A percentile compares a stretch with the other conserved stretches of the same genome.
Conservation (phyloP, 345 rosid species). For the Populus alba region DNA sequence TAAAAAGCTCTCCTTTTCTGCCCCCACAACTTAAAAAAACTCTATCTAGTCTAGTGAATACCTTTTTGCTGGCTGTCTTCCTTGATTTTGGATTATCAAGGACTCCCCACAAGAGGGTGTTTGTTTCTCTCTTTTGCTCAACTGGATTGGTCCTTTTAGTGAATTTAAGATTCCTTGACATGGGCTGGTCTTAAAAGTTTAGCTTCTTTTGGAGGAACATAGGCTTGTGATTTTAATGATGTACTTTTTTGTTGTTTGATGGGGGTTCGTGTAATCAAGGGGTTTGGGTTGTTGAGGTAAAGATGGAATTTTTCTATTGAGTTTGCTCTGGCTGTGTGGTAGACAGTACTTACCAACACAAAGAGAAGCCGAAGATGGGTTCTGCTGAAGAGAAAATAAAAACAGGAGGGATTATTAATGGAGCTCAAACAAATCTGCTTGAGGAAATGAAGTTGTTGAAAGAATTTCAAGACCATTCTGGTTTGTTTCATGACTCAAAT, state of each 20-base stretch:
- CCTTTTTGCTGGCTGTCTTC: constrained; percentile 59
- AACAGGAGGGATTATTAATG: constrained; percentile 37
- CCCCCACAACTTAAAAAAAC: constrained; percentile 48
- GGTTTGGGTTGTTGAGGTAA: constrained; percentile 18
- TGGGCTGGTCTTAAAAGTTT: constrained; percentile 9
- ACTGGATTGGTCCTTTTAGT: constrained; percentile 26
- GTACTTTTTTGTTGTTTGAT: background rate
- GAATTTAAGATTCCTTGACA: constrained; percentile 37
- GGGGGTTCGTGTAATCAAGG: background rate
- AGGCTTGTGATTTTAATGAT: background rate
- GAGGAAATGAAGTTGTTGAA: constrained; percentile 92
- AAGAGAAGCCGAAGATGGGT: constrained; percentile 34
- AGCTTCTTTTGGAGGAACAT: constrained; percentile 1
- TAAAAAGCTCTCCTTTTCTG: constrained; percentile 16
- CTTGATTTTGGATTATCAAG: constrained; percentile 46
- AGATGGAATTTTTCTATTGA: constrained; percentile 11
- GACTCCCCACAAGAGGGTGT: background rate
- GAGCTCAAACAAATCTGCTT: constrained; percentile 49
- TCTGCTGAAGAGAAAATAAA: constrained; percentile 70
- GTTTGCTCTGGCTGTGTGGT: constrained; percentile 19
- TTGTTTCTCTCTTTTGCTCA: constrained; percentile 21
- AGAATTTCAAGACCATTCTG: constrained; percentile 85
- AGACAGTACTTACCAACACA: background rate
- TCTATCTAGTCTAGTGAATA: constrained; percentile 6
- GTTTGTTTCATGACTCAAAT: constrained; percentile 34